Evolutionary conservation across 331 rosid genomes (phyloP), one percentile per base, ranked within the genome.

Genomic region (Pyracantha coccinea): DNA sequence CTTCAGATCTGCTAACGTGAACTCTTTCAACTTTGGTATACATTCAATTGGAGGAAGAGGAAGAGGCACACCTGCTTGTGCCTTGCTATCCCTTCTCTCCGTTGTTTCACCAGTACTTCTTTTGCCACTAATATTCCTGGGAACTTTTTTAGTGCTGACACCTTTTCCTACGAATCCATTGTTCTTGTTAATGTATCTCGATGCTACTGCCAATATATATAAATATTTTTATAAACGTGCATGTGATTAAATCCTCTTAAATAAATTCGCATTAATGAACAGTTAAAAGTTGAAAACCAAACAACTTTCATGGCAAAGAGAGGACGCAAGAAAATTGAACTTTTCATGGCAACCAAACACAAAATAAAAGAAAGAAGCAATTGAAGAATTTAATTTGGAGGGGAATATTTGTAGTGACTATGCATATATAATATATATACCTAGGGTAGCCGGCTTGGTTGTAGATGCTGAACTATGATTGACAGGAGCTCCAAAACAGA

Each of bases 1-100:
- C 81, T 89, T 90, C 70, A 95, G 74, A 61, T 92, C 97, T 6
- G 88, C 84, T 24, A 89, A 52, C 8, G 79, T 83, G 77, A 82
- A 95, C 52, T 77, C 32, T 68, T 72, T 95, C 38, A 86, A 79
- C 25, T 82, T 85, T 10, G 85, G 85, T 16, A 50, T 50, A 50
- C 20, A 15, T 50, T 50, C 55, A 6, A 16, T 50, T 50, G 55
- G 20, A 50, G 52, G 52, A 38, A 38, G 45, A 45, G 52, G 52
- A 47, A 17, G n/a, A 60, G 66, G 35, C 32, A 6, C 66, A 61
- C 19, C 17, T 27, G 14, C 54, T 47, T 47, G 19, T 47, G 24
- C 61, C 25, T 55, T 20, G 25, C 28, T 55, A n/a, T 20, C 28
- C 21, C 24, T 21, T 4, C 21, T 53, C 10, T 19, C 12, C 23